Percentiles rank a stretch among this genome's conserved stretches.
These are phyloP conservation scores for Paecilomyces niveus DNA, from an alignment of 2,329 filamentous ascomycete species.

Conservation along the genomic window DNA sequence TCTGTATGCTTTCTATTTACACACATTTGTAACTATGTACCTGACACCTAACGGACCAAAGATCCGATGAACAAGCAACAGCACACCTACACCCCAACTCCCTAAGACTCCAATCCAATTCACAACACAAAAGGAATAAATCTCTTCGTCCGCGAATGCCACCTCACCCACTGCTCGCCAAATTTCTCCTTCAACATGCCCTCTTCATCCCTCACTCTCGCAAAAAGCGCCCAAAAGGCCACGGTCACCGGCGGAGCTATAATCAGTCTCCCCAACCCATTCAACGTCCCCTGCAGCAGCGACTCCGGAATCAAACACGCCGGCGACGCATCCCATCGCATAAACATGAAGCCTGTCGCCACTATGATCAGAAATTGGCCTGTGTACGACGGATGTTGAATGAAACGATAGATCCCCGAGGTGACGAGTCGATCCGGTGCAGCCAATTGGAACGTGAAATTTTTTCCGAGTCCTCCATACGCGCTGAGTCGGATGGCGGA, in stretches of 20 bases:
- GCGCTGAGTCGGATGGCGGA: slow-evolving; percentile 28
- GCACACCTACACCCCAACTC: background rate
- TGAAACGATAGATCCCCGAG: slow-evolving; percentile 41
- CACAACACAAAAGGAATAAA: slow-evolving; percentile 35
- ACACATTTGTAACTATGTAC: no score
- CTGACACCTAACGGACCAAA: background rate
- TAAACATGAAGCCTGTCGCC: slow-evolving; percentile 19
- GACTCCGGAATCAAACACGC: slow-evolving; percentile 29
- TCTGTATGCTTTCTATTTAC: no score
- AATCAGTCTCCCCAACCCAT: slow-evolving; percentile 8
- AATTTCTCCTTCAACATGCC: slow-evolving; percentile 43
- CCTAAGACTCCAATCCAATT: background rate
- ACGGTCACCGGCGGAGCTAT: background rate
- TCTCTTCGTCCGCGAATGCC: slow-evolving; percentile 42
- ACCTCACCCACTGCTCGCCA: slow-evolving; percentile 43
- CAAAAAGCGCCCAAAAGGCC: slow-evolving; percentile 12
- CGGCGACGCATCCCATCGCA: slow-evolving; percentile 31
- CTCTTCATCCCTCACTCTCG: slow-evolving; percentile 45
- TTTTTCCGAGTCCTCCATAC: slow-evolving; percentile 40
- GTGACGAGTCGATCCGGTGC: slow-evolving; percentile 42
- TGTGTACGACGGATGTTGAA: slow-evolving; percentile 50
- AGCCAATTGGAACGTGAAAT: slow-evolving; percentile 49
- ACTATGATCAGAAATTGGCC: slow-evolving; percentile 30
- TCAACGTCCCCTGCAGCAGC: slow-evolving; percentile 1
- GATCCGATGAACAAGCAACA: background rate